phyloP scores from a whole-genome alignment of 257 asterid genomes.

The Capsicum baccatum region DNA sequence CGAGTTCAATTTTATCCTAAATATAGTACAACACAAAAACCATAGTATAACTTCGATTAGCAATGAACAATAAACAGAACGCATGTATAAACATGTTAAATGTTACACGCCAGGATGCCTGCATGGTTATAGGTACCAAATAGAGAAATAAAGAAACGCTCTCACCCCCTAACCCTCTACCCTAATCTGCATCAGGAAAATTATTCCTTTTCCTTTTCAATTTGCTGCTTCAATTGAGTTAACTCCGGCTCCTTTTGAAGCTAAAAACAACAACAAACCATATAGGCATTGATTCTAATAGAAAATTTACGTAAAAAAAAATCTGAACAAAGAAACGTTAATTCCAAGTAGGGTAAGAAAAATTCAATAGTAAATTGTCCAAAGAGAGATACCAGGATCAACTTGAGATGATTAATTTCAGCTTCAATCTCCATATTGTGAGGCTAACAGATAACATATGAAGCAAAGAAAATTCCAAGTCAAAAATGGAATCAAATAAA shows the following conservation, averaged over 20 bases:
- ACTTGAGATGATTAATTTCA: conserved; percentile 63
- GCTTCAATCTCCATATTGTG: conserved; percentile 53
- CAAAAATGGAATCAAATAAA: conserved; percentile 29
- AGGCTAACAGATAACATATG: conserved; percentile 38
- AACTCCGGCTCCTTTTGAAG: conserved; percentile 86
- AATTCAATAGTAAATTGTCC: conserved; percentile 22
- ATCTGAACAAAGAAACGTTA: conserved; percentile 20
- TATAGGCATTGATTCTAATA: no score
- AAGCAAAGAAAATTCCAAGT: conserved; percentile 31
- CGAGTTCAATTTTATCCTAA: no score
- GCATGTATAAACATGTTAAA: no score
- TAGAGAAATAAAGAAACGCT: no score
- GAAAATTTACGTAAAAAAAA: neutral
- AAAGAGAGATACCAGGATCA: conserved; percentile 71
- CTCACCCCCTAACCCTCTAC: no score
- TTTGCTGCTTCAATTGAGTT: conserved; percentile 66
- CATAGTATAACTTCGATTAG: no score
- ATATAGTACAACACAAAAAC: no score
- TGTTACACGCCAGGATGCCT: no score
- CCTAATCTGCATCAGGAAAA: neutral
- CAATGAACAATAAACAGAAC: no score
- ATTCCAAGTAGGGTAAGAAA: conserved; percentile 24
- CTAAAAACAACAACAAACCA: conserved; percentile 42
- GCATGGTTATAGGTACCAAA: no score
- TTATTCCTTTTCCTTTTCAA: conserved; percentile 82